Evolutionary conservation across 805 yeast species (phyloP), one percentile per base, ranked within the genome.

Genomic region (Starmerella bombicola): DNA sequence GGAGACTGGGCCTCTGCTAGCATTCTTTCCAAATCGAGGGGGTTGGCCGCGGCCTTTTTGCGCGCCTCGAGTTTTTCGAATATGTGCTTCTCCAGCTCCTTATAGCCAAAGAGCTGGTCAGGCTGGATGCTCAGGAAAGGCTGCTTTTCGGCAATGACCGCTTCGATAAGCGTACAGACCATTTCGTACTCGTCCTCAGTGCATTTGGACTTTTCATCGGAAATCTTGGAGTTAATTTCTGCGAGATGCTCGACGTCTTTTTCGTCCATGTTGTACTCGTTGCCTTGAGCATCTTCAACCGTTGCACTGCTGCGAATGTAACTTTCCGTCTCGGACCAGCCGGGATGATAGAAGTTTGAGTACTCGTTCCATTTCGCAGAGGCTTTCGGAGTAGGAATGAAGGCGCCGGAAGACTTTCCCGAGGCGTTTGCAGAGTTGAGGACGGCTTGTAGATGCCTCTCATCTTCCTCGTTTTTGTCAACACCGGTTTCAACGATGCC

Each of bases 321-420:
- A 9, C 80, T 68, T 17, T 74, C 74, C 0, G 97, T 95, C 46
- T 76, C 78, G 3, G 58, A 58, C 60, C 81, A 88, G 19, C 66
- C 61, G 26, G 80, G 79, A 15, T 62, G 62, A 58, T 91, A 91
- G 60, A 71, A 85, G 50, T 77, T 71, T 6, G 65, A 53, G 30
- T 83, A 93, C 19, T 82, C 94, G 2, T 50, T 40, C 95, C 95
- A 86, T 17, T 73, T 65, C 50, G 70, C 70, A 0, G 93, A 78
- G 3, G 97, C 96, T 66, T 84, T 93, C 0, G 98, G 98, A 0
- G 98, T 91, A 2, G 98, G 98, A 52, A 91, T 91, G 59, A 79
- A 88, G 33, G 79, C 78, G 13, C 34, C 37, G 8, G 24, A 18
- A 5, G 40, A 35, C 19, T 46, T 45, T 18, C 39, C 45, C 46